These are phyloP conservation scores for Fusarium chaquense DNA, from an alignment of 2,329 filamentous ascomycete genomes.

Conservation along the genomic window DNA sequence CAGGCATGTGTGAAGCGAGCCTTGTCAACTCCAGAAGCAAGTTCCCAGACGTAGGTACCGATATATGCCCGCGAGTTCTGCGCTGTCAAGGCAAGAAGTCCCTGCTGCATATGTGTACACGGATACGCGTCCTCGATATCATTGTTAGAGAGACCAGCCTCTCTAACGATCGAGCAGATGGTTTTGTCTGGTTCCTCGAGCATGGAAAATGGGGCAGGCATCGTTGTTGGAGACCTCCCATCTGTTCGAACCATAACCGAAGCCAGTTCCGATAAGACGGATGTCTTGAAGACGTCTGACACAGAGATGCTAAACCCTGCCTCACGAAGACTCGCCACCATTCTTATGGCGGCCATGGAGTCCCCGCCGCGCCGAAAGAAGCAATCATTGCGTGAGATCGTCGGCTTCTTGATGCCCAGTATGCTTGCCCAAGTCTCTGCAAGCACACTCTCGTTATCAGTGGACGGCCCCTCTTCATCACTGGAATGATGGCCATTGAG, in stretches of 20 bases:
- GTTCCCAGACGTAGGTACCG: background rate
- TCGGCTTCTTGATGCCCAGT: background rate
- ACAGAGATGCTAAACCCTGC: background rate
- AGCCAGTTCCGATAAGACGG: background rate
- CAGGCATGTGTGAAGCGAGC: background rate
- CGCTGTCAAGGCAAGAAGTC: slow-evolving; percentile 4
- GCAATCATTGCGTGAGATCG: background rate
- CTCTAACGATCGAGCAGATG: background rate
- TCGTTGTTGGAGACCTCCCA: background rate
- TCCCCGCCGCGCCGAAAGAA: slow-evolving; percentile 4
- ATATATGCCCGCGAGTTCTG: slow-evolving; percentile 1
- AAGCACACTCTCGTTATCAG: background rate
- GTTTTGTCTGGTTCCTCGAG: background rate
- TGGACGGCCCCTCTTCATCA: background rate
- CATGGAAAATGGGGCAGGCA: background rate
- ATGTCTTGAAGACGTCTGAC: slow-evolving; percentile 5
- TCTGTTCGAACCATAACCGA: background rate
- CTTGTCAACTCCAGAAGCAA: background rate
- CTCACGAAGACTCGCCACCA: background rate
- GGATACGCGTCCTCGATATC: slow-evolving; percentile 4
- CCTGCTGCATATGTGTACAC: slow-evolving; percentile 9
- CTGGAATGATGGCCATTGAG: background rate
- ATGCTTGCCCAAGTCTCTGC: background rate
- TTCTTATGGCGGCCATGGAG: background rate
- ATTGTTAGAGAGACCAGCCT: background rate